Conservation (phyloP, 2,329 filamentous ascomycete species). For the Alternaria rosae region DNA sequence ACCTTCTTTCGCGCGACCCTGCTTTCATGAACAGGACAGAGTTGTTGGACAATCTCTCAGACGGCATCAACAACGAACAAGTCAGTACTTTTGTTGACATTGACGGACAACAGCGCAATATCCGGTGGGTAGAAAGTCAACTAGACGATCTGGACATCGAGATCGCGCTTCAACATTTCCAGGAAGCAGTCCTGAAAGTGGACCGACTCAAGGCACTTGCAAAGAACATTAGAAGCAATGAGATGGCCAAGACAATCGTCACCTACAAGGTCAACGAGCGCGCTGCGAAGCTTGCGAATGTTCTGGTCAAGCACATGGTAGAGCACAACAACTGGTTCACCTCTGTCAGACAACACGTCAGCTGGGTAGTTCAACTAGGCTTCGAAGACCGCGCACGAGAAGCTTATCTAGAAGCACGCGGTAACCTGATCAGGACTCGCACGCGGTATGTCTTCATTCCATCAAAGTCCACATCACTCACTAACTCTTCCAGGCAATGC, state of each 20-base stretch:
- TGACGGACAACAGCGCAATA: constrained; percentile 93
- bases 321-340: constrained; percentile 78
- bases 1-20: constrained; percentile 80
- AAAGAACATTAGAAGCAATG: constrained; percentile 82
- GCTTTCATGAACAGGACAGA: constrained; percentile 80
- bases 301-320: constrained; percentile 79
- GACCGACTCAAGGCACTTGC: constrained; percentile 85
- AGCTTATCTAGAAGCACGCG: constrained; percentile 82
- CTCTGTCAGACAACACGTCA: constrained; percentile 81
- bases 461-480: not conserved
- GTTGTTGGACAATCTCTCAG: constrained; percentile 76
- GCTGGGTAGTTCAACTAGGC: constrained; percentile 84
- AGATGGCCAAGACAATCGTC: constrained; percentile 89
- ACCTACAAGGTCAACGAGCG: constrained; percentile 89
- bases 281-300: constrained; percentile 75
- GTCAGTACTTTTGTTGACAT: constrained; percentile 86
- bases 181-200: constrained; percentile 81
- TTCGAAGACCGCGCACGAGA: constrained; percentile 90
- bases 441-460: constrained; percentile 67
- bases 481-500: constrained; percentile 70
- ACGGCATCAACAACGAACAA: constrained; percentile 72
- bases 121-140: constrained; percentile 94
- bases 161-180: constrained; percentile 88
- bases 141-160: constrained; percentile 97
- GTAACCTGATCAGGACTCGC: constrained; percentile 78